Percentiles rank a stretch among this genome's conserved stretches.
Evolutionary conservation across 805 yeast genomes (phyloP).

Genomic region (Kluyveromyces starmeri): DNA sequence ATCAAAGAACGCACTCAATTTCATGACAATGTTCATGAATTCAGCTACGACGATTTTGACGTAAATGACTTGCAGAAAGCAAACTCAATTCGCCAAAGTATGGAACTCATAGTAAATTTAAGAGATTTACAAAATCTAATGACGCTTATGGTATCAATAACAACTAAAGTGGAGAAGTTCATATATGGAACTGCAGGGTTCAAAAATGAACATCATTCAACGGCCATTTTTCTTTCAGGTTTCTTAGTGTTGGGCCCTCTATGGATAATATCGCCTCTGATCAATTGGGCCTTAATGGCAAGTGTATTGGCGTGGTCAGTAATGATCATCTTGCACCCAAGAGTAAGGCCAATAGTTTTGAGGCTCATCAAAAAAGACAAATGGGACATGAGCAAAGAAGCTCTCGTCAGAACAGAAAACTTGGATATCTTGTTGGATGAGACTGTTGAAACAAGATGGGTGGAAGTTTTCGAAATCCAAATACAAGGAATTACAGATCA

Average conservation of each 20-base stretch:
- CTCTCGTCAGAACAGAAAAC: slow-evolving; percentile 26
- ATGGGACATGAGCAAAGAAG: slow-evolving; percentile 19
- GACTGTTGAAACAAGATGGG: slow-evolving; percentile 47
- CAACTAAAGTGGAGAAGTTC: slow-evolving; percentile 45
- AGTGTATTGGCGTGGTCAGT: slow-evolving; percentile 50
- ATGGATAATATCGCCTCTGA: slow-evolving; percentile 38
- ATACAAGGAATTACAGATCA: slow-evolving; percentile 50
- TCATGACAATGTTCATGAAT: slow-evolving; percentile 7
- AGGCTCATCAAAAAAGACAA: slow-evolving; percentile 22
- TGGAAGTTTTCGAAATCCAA: slow-evolving; percentile 73
- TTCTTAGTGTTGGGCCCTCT: slow-evolving; percentile 32
- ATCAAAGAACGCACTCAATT: slow-evolving; percentile 11
- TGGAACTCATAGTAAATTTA: slow-evolving; percentile 48
- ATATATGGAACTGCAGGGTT: slow-evolving; percentile 61
- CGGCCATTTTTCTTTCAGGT: slow-evolving; percentile 44
- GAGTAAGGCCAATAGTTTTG: slow-evolving; percentile 25
- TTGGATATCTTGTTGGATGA: slow-evolving; percentile 61
- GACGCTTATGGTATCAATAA: slow-evolving; percentile 40
- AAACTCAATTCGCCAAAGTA: slow-evolving; percentile 27
- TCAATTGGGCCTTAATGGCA: slow-evolving; percentile 58
- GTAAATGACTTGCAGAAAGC: slow-evolving; percentile 16
- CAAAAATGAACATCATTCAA: slow-evolving; percentile 57
- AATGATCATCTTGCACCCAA: slow-evolving; percentile 53
- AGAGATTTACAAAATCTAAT: slow-evolving; percentile 65
- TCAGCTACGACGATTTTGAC: slow-evolving; percentile 7